Evolutionary conservation across 2,329 filamentous ascomycete species (phyloP).

Genomic region (Colletotrichum agaves): DNA sequence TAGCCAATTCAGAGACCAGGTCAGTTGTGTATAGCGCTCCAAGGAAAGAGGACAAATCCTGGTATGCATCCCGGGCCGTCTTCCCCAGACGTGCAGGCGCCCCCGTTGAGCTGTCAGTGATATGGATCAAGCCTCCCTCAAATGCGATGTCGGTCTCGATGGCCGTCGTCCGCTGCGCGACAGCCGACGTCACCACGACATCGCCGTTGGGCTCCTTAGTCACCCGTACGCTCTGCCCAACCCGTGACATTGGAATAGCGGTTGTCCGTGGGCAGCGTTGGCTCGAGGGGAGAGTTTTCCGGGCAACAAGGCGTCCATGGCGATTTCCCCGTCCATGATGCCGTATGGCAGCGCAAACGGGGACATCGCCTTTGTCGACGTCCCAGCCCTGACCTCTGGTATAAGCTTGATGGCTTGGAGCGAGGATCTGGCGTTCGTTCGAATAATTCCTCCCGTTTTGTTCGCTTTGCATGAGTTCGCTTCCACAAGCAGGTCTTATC

Average conservation of each 20-base stretch:
- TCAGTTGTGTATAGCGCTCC: conserved; percentile 36
- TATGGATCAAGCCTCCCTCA: conserved; percentile 60
- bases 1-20: conserved; percentile 34
- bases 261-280: conserved; percentile 56
- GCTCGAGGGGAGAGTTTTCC: conserved; percentile 52
- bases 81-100: conserved; percentile 49
- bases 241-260: conserved; percentile 60
- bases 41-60: conserved; percentile 35
- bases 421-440: conserved; percentile 57
- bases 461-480: not conserved
- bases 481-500: not conserved
- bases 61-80: conserved; percentile 35
- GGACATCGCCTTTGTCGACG: conserved; percentile 54
- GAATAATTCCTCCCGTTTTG: not conserved
- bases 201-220: conserved; percentile 53
- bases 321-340: conserved; percentile 64
- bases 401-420: conserved; percentile 68
- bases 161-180: conserved; percentile 56
- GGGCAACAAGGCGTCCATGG: conserved; percentile 48
- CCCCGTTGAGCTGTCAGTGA: conserved; percentile 62
- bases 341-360: conserved; percentile 66
- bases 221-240: conserved; percentile 59
- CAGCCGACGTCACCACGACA: conserved; percentile 40
- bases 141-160: conserved; percentile 57
- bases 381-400: conserved; percentile 49